phyloP scores from a whole-genome alignment of 208 protist species.

The Endotrypanum monterogeii region DNA sequence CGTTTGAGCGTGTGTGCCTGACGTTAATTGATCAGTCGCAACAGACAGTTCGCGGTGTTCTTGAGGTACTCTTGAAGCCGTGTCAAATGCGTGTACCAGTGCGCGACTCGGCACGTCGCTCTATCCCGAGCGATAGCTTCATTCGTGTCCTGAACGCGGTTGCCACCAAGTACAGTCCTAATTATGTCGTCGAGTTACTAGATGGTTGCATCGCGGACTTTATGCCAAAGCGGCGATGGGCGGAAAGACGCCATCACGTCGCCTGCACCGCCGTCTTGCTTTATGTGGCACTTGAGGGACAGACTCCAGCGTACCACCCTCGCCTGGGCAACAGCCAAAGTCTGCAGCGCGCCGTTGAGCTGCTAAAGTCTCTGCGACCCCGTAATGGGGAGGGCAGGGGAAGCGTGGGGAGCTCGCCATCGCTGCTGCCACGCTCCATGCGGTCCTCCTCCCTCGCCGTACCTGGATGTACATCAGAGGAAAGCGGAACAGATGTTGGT shows the following conservation, averaged over 20 bases:
- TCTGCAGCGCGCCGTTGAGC: conserved; percentile 28
- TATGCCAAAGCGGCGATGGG: conserved; percentile 69
- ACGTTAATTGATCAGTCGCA: conserved; percentile 62
- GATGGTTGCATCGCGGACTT: conserved; percentile 60
- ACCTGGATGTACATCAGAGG: conserved; percentile 38
- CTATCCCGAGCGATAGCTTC: conserved; percentile 68
- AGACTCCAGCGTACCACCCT: conserved; percentile 53
- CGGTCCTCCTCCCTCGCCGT: conserved; percentile 7
- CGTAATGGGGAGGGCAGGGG: not conserved
- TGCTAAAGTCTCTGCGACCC: conserved; percentile 32
- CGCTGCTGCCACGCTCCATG: conserved; percentile 16
- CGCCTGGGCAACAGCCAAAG: conserved; percentile 43
- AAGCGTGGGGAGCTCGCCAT: conserved; percentile 1
- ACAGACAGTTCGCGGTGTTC: conserved; percentile 66
- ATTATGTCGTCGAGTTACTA: conserved; percentile 60
- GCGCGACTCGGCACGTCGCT: conserved; percentile 48
- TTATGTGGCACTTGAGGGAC: conserved; percentile 72
- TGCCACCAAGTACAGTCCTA: conserved; percentile 44
- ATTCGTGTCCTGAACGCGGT: conserved; percentile 73
- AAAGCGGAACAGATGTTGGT: conserved; percentile 38
- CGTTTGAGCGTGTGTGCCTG: conserved; percentile 76
- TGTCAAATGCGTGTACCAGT: conserved; percentile 66
- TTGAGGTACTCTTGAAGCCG: conserved; percentile 73
- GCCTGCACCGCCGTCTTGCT: conserved; percentile 70
- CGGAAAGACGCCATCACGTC: conserved; percentile 62